Percentiles rank a stretch among this genome's conserved stretches.
These are phyloP conservation scores for Phialophora verrucosa DNA, from an alignment of 2,329 filamentous ascomycete genomes.

Conservation along the genomic window DNA sequence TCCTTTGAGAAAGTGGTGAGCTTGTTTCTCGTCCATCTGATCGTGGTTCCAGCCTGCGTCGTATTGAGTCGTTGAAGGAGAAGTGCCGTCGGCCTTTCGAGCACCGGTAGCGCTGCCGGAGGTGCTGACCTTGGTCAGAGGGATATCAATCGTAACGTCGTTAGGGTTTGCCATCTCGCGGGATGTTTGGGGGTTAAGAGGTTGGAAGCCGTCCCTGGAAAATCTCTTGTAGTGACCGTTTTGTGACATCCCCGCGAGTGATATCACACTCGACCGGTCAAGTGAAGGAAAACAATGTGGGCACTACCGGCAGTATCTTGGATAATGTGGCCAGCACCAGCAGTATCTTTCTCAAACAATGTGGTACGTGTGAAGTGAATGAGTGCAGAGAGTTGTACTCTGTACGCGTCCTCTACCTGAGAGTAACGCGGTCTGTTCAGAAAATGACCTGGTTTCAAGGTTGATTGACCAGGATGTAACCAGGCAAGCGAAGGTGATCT, in stretches of 20 bases:
- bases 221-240: conserved; percentile 46
- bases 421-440: conserved; percentile 14
- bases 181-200: conserved; percentile 45
- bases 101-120: conserved; percentile 52
- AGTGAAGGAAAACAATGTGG: conserved; percentile 28
- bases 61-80: conserved; percentile 43
- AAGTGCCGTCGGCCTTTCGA: conserved; percentile 48
- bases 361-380: conserved; percentile 6
- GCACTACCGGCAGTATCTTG: conserved; percentile 12
- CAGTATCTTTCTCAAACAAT: conserved; percentile 2
- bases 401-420: conserved; percentile 18
- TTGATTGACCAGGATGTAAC: conserved; percentile 3
- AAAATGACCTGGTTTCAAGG: conserved; percentile 13
- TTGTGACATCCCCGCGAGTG: conserved; percentile 31
- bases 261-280: conserved; percentile 24
- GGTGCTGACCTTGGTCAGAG: conserved; percentile 62
- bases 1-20: conserved; percentile 29
- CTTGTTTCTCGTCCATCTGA: conserved; percentile 40
- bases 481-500: conserved; percentile 14
- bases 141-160: conserved; percentile 66
- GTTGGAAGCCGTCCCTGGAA: conserved; percentile 54
- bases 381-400: conserved; percentile 2
- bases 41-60: conserved; percentile 38
- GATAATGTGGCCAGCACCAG: conserved; percentile 2
- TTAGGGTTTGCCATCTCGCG: conserved; percentile 55